Base-by-base conservation (phyloP, 495 filamentous ascomycete species). In the Podospora fimiseda region DNA sequence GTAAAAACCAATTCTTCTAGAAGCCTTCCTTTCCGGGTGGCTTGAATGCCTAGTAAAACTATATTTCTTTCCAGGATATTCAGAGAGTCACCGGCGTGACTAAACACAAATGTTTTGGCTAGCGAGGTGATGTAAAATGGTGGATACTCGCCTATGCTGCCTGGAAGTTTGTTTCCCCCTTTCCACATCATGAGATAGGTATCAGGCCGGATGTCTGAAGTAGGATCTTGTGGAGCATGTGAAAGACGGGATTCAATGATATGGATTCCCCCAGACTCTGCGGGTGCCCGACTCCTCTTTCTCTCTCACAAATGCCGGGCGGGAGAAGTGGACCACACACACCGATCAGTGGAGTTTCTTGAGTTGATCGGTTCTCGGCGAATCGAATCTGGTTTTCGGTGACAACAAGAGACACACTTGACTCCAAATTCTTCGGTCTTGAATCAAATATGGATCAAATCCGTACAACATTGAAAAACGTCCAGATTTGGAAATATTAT, bases 401-500 rank as follows among this genome's bases (percentile, higher is more conserved):
- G 27, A 33, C 27, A 33, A 6, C 5, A 33, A 33, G 5, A 33
- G 27, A 11, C 27, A 33, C 27, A 5, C 6, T 33, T 33, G 5
- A 11, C 11, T 33, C 11, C 27, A 6, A 11, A 6, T 5, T 33
- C 27, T 5, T 33, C 27, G 27, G 27, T 33, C 27, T 33, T 33
- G 27, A 5, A 33, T 33, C 27, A 33, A 33, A 33, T 33, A 33
- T 11, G 27, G 27, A 5, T 6, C 27, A 33, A 33, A n/a, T 24
- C 23, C 19, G 23, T 20, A 14, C n/a, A 47, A 13, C 15, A n/a
- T 47, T 44, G 19, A 22, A 9, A 24, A 22, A 23, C 43, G 38
- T 9, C 48, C 48, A 21, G 38, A 51, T 52, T 16, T 33, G 41
- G 50, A 30, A 9, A 43, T 44, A 36, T 41, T 44, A 43, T 52